Percentiles rank a stretch among this genome's conserved stretches.
Conservation (phyloP, 2,329 filamentous ascomycete species). For the Sclerotinia nivalis region DNA sequence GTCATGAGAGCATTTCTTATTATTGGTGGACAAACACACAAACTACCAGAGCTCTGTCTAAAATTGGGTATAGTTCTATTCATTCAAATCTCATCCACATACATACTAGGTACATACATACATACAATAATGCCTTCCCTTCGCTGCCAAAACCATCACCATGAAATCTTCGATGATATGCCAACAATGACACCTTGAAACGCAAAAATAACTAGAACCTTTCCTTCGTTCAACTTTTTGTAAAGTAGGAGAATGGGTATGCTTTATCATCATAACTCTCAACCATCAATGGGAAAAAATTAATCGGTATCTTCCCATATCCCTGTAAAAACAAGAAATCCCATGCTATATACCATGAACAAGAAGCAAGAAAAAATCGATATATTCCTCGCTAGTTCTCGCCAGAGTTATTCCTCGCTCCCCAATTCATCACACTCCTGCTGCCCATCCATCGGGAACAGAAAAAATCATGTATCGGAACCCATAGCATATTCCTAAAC, state of each 20-base stretch:
- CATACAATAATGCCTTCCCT: slow-evolving; percentile 3
- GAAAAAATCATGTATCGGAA: not conserved
- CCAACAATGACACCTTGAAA: slow-evolving; percentile 6
- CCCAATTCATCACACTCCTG: not conserved
- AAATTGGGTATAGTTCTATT: not conserved
- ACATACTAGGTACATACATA: slow-evolving; percentile 2
- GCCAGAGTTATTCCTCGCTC: not conserved
- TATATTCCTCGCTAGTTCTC: slow-evolving; percentile 1
- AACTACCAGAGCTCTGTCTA: not conserved
- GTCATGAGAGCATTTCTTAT: not conserved
- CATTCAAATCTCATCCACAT: slow-evolving; percentile 6
- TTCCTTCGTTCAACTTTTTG: slow-evolving; percentile 1
- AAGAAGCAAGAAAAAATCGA: slow-evolving; percentile 12
- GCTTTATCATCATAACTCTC: slow-evolving; percentile 18
- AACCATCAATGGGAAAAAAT: not conserved
- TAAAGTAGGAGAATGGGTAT: slow-evolving; percentile 16
- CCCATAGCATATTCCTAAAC: slow-evolving; percentile 30
- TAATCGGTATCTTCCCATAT: slow-evolving; percentile 12
- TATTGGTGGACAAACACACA: not conserved
- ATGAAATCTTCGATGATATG: slow-evolving; percentile 11
- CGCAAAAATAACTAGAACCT: not conserved
- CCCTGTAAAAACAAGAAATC: slow-evolving; percentile 16
- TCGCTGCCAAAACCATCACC: not conserved
- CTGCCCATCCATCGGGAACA: not conserved
- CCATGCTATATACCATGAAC: slow-evolving; percentile 2